A percentile compares a stretch with the other conserved stretches of the same genome.
These are phyloP conservation scores for Penicillium desertorum DNA, from an alignment of 495 filamentous ascomycete genomes.

Conservation along the genomic window DNA sequence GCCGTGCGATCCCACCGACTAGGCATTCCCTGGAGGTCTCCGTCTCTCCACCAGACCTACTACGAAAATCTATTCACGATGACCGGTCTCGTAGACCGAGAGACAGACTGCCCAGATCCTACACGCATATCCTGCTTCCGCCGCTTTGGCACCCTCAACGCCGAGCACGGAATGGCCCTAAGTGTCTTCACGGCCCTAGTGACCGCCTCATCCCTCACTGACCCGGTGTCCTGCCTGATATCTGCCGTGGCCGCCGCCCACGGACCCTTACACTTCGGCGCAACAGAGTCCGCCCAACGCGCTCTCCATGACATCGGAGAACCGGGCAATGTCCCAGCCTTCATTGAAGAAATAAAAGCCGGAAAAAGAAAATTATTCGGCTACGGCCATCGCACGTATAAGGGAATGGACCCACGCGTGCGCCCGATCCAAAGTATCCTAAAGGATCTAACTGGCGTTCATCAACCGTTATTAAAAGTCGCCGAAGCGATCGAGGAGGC, in stretches of 20 bases:
- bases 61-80: constrained; percentile 40
- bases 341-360: constrained; percentile 52
- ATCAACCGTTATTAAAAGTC: constrained; percentile 49
- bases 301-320: constrained; percentile 47
- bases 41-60: constrained; percentile 26
- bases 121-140: constrained; percentile 33
- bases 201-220: constrained; percentile 36
- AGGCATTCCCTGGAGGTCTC: constrained; percentile 21
- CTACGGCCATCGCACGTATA: constrained; percentile 61
- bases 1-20: constrained; percentile 32
- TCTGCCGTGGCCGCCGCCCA: constrained; percentile 50
- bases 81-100: constrained; percentile 27
- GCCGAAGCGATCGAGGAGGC: constrained; percentile 51
- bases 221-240: constrained; percentile 45
- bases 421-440: constrained; percentile 49
- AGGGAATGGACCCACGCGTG: constrained; percentile 53
- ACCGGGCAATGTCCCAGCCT: constrained; percentile 45
- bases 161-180: constrained; percentile 40
- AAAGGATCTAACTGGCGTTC: constrained; percentile 34
- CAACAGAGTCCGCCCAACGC: constrained; percentile 56
- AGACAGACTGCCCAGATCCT: constrained; percentile 20
- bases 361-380: constrained; percentile 55
- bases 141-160: constrained; percentile 35
- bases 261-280: constrained; percentile 59
- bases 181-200: constrained; percentile 34